Evolutionary conservation across 495 filamentous ascomycete species (phyloP), one percentile per base, ranked within the genome.

Genomic region (Friedmanniomyces simplex): DNA sequence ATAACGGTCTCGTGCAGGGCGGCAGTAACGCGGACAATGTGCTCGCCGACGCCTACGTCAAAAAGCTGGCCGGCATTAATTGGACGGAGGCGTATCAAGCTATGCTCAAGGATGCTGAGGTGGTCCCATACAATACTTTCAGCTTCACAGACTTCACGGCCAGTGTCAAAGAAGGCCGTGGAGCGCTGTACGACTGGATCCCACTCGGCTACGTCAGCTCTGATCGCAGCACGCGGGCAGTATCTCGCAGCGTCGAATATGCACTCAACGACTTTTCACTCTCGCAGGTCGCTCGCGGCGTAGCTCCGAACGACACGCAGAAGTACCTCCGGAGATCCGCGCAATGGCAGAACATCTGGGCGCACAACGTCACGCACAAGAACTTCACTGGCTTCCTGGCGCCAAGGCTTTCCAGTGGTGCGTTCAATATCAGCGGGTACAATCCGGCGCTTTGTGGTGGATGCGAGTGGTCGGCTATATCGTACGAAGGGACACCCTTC

Each of bases 11-110:
- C 1, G 64, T 68, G 3, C 70, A 72, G 57, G 70, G 70, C 1
- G 70, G 70, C 13, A 68, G 63, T 11, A 69, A 72, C 46, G 70
- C 68, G 11, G 70, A 72, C 57, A 69, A 68, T 52, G 68, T 69
- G 1, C 66, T 72, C 8, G 70, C 70, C 12, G 70, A 72, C 52
- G 70, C 70, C 4, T 72, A 72, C 52, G 67, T 72, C 51, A 72
- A 72, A 47, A 64, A 61, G 0, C 37, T 72, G 3, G 1, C 43
- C 12, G 59, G 47, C 11, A 65, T 72, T 54, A 69, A 71, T 50
- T 72, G 70, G 70, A 67, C 60, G 0, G 68, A 68, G 20, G 69
- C 61, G 4, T 72, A 71, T 54, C 57, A 61, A 8, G 70, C 70
- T 1, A 64, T 72, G 50, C 62, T 67, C 45, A 71, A 63, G 30